Conservation (phyloP, 345 rosid species). For the Limnanthes douglasii region DNA sequence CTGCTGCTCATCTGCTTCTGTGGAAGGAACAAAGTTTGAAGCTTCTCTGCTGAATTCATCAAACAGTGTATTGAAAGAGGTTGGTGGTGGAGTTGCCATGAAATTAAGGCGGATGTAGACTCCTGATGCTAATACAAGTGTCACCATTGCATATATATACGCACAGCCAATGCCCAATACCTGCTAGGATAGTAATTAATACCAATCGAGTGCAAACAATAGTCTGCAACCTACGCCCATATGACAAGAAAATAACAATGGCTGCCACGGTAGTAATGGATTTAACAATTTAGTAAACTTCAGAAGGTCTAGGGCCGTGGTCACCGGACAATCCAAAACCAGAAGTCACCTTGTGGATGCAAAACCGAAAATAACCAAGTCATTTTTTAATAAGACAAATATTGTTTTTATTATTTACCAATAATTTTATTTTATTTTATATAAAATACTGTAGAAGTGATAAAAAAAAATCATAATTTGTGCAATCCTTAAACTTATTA, state of each 20-base stretch:
- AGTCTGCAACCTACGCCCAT: slow-evolving; percentile 88
- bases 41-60: slow-evolving; percentile 87
- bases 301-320: slow-evolving; percentile 67
- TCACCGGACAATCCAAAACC: slow-evolving; percentile 41
- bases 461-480: no score
- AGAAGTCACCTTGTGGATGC: slow-evolving; percentile 19
- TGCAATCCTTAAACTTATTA: no score
- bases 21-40: slow-evolving; percentile 10
- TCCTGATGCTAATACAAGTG: slow-evolving; percentile 25
- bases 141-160: no score
- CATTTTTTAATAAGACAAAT: no score
- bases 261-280: slow-evolving; percentile 69
- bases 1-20: slow-evolving; percentile 28
- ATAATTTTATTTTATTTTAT: no score
- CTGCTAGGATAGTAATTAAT: slow-evolving; percentile 67
- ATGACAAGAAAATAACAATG: slow-evolving; percentile 54
- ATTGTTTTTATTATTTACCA: no score
- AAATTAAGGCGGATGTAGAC: slow-evolving; percentile 77
- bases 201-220: slow-evolving; percentile 44
- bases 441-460: no score
- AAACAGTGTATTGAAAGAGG: slow-evolving; percentile 45
- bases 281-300: slow-evolving; percentile 85
- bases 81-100: slow-evolving; percentile 49
- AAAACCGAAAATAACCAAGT: no score
- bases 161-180: slow-evolving; percentile 84